These are phyloP conservation scores for Phaeosphaeriaceae sp. DNA, from an alignment of 2,329 filamentous ascomycete species.

Conservation along the genomic window DNA sequence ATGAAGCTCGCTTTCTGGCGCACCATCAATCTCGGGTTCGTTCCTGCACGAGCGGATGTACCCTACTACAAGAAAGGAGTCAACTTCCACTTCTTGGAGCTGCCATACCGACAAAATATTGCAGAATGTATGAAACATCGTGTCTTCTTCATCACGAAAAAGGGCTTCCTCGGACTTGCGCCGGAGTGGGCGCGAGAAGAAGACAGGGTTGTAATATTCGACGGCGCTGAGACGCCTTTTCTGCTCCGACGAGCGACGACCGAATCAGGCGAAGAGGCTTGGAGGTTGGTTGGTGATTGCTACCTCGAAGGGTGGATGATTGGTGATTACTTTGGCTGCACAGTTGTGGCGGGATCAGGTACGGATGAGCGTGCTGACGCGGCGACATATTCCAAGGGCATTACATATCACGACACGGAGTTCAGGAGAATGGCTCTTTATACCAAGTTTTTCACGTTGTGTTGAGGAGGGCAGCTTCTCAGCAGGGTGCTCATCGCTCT, in stretches of 20 bases:
- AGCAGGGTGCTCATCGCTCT: no score
- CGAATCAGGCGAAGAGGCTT: not conserved
- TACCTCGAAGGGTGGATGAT: not conserved
- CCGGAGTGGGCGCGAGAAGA: not conserved
- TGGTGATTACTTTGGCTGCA: slow-evolving; percentile 1
- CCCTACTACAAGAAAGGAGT: not conserved
- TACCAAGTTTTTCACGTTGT: not conserved
- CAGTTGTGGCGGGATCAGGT: not conserved
- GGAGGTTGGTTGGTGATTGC: not conserved
- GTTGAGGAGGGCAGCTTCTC: not conserved
- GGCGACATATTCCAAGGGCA: not conserved
- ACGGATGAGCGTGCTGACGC: not conserved
- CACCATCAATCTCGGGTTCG: not conserved
- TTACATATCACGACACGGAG: not conserved
- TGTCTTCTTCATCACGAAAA: not conserved
- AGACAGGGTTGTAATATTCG: not conserved
- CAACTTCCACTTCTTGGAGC: not conserved
- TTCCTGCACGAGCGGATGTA: not conserved
- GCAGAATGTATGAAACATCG: not conserved
- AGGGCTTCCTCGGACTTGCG: not conserved
- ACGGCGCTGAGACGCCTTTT: not conserved
- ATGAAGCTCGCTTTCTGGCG: not conserved
- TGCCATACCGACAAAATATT: no score
- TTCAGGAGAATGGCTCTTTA: not conserved
- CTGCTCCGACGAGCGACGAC: not conserved